Evolutionary conservation across 306 rosid genomes (phyloP).

Genomic region (Malus asiatica): DNA sequence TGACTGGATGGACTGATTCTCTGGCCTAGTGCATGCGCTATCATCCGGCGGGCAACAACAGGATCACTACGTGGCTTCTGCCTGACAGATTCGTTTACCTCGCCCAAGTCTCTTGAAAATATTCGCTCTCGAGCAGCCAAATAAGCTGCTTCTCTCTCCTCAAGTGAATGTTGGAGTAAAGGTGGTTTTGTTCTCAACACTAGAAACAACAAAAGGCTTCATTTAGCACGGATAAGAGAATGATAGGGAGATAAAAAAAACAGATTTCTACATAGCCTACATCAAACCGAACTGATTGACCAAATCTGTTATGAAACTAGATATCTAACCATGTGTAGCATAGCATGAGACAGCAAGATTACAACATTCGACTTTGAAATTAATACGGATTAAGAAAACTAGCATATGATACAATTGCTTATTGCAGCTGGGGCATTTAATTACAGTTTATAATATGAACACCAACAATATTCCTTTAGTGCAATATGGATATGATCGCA

Average conservation of each 20-base stretch:
- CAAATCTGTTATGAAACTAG: too few species aligned
- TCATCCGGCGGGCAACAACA: conserved; percentile 93
- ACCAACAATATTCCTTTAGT: too few species aligned
- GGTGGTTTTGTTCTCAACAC: conserved; percentile 32
- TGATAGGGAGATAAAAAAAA: neutral
- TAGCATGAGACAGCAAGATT: too few species aligned
- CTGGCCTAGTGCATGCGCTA: conserved; percentile 92
- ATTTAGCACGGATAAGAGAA: neutral
- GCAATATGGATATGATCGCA: too few species aligned
- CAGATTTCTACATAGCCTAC: neutral
- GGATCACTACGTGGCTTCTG: conserved; percentile 71
- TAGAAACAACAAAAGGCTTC: conserved; percentile 21
- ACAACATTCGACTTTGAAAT: too few species aligned
- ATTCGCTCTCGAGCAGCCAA: conserved; percentile 85
- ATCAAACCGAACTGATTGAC: too few species aligned
- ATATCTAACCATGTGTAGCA: too few species aligned
- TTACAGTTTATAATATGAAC: too few species aligned
- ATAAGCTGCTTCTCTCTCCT: conserved; percentile 83
- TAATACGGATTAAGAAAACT: neutral
- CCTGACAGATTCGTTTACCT: conserved; percentile 40
- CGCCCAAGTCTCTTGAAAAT: conserved; percentile 53
- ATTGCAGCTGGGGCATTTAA: neutral
- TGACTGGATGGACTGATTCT: conserved; percentile 46
- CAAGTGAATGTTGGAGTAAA: conserved; percentile 52
- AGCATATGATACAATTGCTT: neutral